A percentile compares a stretch with the other conserved stretches of the same genome.
Evolutionary conservation across 2,329 filamentous ascomycete species (phyloP).

Genomic region (Aspergillus chevalieri): DNA sequence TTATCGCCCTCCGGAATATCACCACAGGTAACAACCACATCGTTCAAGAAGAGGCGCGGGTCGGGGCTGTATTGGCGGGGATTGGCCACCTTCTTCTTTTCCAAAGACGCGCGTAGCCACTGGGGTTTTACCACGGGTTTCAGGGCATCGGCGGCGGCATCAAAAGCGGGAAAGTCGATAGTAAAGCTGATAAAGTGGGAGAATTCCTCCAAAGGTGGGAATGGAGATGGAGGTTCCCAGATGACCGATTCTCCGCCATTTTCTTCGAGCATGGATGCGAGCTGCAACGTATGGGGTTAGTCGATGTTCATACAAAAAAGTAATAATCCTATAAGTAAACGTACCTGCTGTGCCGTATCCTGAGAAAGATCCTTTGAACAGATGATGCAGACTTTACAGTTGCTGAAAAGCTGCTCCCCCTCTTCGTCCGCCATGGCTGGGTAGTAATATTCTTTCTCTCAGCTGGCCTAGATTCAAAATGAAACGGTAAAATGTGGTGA

Average conservation of each 20-base stretch:
- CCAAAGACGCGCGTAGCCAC: conserved; percentile 70
- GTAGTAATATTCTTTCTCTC: not conserved
- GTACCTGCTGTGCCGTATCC: conserved; percentile 38
- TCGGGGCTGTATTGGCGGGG: conserved; percentile 85
- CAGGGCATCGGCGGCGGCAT: conserved; percentile 65
- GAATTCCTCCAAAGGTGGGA: conserved; percentile 41
- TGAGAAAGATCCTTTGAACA: conserved; percentile 34
- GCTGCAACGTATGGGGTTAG: conserved; percentile 27
- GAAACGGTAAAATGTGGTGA: not conserved
- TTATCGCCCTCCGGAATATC: conserved; percentile 81
- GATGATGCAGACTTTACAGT: conserved; percentile 43
- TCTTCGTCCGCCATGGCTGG: conserved; percentile 23
- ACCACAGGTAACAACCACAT: conserved; percentile 74
- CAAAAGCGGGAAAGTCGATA: conserved; percentile 87
- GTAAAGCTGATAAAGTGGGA: conserved; percentile 68
- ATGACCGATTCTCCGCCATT: conserved; percentile 46
- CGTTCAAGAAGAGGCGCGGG: conserved; percentile 80
- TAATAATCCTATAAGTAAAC: not conserved
- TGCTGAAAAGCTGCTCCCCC: conserved; percentile 36
- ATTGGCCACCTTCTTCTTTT: conserved; percentile 64
- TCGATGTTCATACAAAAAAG: not conserved
- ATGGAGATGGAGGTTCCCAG: conserved; percentile 31
- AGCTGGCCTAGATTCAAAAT: no score
- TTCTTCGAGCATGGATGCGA: conserved; percentile 41
- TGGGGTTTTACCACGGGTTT: conserved; percentile 75